phyloP scores from a whole-genome alignment of 2,329 filamentous ascomycete species.

The Cordyceps javanica region DNA sequence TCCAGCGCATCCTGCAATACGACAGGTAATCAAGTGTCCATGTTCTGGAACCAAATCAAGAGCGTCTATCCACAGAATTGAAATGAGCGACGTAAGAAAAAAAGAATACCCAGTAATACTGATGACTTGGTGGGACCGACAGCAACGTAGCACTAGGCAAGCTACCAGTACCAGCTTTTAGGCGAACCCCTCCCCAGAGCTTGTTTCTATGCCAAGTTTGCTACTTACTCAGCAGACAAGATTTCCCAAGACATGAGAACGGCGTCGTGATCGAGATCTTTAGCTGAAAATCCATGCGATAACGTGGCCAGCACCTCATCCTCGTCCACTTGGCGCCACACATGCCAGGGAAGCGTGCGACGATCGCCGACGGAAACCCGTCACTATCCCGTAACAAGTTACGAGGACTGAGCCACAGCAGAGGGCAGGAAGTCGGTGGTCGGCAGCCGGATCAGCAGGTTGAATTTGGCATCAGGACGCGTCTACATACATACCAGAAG shows the following conservation, averaged over 20 bases:
- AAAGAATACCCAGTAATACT: too few species aligned
- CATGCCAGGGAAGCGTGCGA: constrained; percentile 6
- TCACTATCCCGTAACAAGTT: neutral
- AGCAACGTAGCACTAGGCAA: neutral
- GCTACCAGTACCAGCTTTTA: neutral
- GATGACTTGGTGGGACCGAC: neutral
- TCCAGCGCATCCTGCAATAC: neutral
- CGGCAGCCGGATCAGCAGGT: neutral
- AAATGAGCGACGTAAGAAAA: neutral
- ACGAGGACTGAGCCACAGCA: constrained; percentile 1
- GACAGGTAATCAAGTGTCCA: neutral
- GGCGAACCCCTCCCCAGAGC: neutral
- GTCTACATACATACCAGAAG: neutral
- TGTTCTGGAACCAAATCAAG: neutral
- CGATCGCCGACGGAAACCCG: neutral
- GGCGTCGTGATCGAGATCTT: constrained; percentile 7
- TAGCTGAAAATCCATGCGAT: neutral
- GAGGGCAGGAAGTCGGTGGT: neutral
- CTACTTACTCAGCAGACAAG: too few species aligned
- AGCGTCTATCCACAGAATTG: neutral
- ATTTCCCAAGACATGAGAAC: neutral
- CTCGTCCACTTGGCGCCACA: neutral
- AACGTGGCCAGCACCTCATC: constrained; percentile 10
- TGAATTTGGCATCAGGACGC: neutral
- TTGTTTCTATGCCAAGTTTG: constrained; percentile 11